Evolutionary conservation across 2,329 filamentous ascomycete species (phyloP).

Genomic region (Hypoxylon sp.): DNA sequence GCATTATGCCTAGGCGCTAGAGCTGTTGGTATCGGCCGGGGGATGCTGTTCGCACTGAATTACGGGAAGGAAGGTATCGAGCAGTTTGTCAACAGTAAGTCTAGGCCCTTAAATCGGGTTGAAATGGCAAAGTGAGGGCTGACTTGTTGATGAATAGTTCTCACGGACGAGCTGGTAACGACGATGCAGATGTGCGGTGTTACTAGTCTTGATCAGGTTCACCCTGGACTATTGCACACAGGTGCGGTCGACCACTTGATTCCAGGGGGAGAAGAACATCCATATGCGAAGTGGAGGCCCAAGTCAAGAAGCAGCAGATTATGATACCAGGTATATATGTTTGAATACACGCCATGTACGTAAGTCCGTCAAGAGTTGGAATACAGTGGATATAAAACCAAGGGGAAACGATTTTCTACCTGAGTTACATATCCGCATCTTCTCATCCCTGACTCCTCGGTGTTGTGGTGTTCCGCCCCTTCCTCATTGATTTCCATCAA

Average conservation of each 20-base stretch:
- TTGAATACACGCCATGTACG: background rate
- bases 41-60: conserved; percentile 69
- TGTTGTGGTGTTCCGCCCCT: no score
- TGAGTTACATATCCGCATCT: no score
- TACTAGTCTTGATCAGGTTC: conserved; percentile 69
- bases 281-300: conserved; percentile 58
- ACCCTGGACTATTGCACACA: conserved; percentile 71
- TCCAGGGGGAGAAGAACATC: conserved; percentile 58
- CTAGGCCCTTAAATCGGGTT: background rate
- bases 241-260: conserved; percentile 62
- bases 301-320: conserved; percentile 49
- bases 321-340: conserved; percentile 39
- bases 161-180: conserved; percentile 72
- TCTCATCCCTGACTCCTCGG: no score
- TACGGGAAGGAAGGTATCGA: conserved; percentile 71
- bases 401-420: background rate
- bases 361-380: no score
- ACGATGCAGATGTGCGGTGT: conserved; percentile 76
- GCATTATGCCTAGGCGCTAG: conserved; percentile 73
- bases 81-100: conserved; percentile 65
- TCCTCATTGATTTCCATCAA: no score
- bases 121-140: conserved; percentile 4
- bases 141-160: conserved; percentile 51
- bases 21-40: conserved; percentile 72
- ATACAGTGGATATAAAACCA: background rate